These are phyloP conservation scores for Pseudopithomyces chartarum DNA, from an alignment of 2,329 filamentous ascomycete genomes.

Conservation along the genomic window DNA sequence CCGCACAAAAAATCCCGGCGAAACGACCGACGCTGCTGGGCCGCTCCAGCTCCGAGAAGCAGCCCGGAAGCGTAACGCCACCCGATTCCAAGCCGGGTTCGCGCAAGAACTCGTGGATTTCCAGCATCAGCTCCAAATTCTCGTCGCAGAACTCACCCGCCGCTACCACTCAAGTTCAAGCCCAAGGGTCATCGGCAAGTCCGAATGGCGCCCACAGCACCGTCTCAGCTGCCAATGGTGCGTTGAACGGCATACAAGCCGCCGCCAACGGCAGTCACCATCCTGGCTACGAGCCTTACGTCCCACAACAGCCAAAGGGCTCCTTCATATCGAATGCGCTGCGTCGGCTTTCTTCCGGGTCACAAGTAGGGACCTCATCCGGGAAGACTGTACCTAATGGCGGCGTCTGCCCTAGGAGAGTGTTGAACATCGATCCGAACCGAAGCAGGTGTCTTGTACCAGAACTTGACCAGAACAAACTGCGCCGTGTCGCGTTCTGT, in stretches of 20 bases:
- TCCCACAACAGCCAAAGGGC: constrained; percentile 74
- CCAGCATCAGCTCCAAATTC: constrained; percentile 91
- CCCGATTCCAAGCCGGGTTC: constrained; percentile 34
- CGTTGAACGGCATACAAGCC: constrained; percentile 46
- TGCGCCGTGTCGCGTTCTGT: constrained; percentile 89
- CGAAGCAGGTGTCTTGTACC: constrained; percentile 79
- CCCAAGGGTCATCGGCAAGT: constrained; percentile 41
- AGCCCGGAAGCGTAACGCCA: constrained; percentile 31
- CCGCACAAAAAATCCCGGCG: constrained; percentile 32
- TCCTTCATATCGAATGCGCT: constrained; percentile 82
- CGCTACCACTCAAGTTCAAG: constrained; percentile 39
- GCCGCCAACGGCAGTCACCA: constrained; percentile 30
- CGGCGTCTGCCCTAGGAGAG: constrained; percentile 75
- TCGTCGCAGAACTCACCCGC: constrained; percentile 59
- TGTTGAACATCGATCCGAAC: constrained; percentile 83
- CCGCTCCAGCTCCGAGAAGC: constrained; percentile 48
- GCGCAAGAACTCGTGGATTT: constrained; percentile 85
- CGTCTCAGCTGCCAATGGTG: constrained; percentile 52
- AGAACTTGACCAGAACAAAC: constrained; percentile 78
- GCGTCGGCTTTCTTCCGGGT: constrained; percentile 74
- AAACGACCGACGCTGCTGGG: constrained; percentile 51
- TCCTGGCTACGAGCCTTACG: constrained; percentile 62
- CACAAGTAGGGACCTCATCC: constrained; percentile 48
- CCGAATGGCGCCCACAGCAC: constrained; percentile 55
- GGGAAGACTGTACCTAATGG: constrained; percentile 63